phyloP scores from a whole-genome alignment of 2,329 filamentous ascomycete species.

The Aspergillus sp. region DNA sequence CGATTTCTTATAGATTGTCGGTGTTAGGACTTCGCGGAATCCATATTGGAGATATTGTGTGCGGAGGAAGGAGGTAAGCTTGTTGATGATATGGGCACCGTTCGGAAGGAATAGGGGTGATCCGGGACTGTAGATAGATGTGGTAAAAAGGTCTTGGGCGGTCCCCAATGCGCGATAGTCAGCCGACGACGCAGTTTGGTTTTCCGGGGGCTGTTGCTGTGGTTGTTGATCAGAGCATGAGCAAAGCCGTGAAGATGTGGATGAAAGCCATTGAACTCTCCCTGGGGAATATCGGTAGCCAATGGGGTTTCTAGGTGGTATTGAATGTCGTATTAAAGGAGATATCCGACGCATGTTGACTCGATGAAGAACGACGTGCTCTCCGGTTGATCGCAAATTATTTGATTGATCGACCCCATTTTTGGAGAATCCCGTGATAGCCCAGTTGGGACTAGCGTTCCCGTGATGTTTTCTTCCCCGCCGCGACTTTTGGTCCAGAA shows the following conservation, averaged over 20 bases:
- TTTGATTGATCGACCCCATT: neutral
- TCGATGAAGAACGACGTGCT: neutral
- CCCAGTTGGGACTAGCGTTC: conserved; percentile 18
- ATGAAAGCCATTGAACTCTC: conserved; percentile 23
- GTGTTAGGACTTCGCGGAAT: conserved; percentile 84
- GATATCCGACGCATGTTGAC: conserved; percentile 21
- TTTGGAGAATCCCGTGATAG: conserved; percentile 13
- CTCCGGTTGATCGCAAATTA: neutral
- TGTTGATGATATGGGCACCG: conserved; percentile 79
- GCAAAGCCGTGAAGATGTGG: conserved; percentile 23
- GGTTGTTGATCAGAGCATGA: conserved; percentile 28
- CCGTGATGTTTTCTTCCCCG: conserved; percentile 20
- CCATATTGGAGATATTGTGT: conserved; percentile 82
- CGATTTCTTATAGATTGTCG: conserved; percentile 85
- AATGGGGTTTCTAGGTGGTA: neutral
- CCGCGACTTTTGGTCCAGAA: conserved; percentile 7
- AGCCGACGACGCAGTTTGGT: conserved; percentile 33
- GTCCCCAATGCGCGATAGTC: conserved; percentile 54
- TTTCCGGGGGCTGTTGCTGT: conserved; percentile 11
- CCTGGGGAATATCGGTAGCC: neutral
- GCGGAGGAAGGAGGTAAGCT: conserved; percentile 76
- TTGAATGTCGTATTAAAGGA: conserved; percentile 11
- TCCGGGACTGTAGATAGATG: conserved; percentile 76
- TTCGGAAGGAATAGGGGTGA: conserved; percentile 83
- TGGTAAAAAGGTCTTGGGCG: conserved; percentile 73